Conservation (phyloP, 805 yeast genomes). For the Kodamaea kakaduensis region DNA sequence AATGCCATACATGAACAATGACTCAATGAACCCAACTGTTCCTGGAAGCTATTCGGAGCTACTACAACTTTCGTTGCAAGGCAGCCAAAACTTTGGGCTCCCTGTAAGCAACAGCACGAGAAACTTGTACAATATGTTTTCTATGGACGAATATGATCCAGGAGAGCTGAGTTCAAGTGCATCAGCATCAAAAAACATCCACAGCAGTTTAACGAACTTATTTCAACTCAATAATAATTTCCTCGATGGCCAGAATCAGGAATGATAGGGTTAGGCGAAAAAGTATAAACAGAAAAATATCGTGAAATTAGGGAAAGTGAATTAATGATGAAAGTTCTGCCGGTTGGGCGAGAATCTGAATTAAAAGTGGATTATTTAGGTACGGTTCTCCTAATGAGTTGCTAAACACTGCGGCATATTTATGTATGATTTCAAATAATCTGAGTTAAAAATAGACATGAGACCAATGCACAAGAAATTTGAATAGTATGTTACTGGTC, state of each 20-base stretch:
- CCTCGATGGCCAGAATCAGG: conserved; percentile 6
- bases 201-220: conserved; percentile 21
- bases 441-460: no score
- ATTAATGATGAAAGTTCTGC: no score
- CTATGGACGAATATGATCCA: conserved; percentile 9
- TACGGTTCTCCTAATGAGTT: no score
- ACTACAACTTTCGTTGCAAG: not conserved
- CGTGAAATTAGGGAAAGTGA: no score
- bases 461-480: no score
- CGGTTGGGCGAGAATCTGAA: no score
- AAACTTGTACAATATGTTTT: conserved; percentile 27
- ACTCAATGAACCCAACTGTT: not conserved
- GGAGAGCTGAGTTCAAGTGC: not conserved
- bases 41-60: conserved; percentile 1
- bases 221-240: conserved; percentile 17
- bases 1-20: not conserved
- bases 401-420: no score
- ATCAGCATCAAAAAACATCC: conserved; percentile 3
- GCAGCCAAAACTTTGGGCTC: not conserved
- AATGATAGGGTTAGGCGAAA: no score
- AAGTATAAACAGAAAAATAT: no score
- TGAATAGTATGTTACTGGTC: no score
- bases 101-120: conserved; percentile 27
- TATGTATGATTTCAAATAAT: no score
- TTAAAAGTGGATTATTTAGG: no score